Evolutionary conservation across 192 early-diverging fungal genomes (phyloP).

Genomic region (Podila horticola): DNA sequence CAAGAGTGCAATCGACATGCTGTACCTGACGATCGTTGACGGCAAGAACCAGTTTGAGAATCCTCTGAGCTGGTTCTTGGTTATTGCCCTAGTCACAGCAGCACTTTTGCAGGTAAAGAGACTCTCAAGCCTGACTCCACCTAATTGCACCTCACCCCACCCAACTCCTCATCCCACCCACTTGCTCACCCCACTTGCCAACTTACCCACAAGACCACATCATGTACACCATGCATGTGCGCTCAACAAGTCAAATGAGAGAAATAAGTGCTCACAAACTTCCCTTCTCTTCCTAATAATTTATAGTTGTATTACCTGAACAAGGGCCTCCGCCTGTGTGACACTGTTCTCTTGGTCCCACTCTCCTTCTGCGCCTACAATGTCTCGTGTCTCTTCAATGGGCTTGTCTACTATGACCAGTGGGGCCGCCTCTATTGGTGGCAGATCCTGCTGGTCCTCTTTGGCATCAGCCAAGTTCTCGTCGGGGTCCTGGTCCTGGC

Average conservation of each 20-base stretch:
- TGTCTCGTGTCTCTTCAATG: slow-evolving; percentile 77
- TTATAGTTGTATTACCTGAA: slow-evolving; percentile 80
- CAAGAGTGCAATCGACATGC: slow-evolving; percentile 79
- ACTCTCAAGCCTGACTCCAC: too few species aligned
- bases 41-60: slow-evolving; percentile 75
- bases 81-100: slow-evolving; percentile 62
- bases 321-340: slow-evolving; percentile 75
- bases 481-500: slow-evolving; percentile 75
- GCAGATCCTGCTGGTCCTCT: slow-evolving; percentile 72
- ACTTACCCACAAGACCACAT: too few species aligned
- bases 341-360: slow-evolving; percentile 79
- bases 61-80: slow-evolving; percentile 75
- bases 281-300: slow-evolving; percentile 24
- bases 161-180: too few species aligned
- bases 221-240: neutral
- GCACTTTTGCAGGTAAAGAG: slow-evolving; percentile 64
- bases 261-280: neutral
- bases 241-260: neutral
- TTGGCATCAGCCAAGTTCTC: slow-evolving; percentile 72
- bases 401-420: slow-evolving; percentile 84
- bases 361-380: slow-evolving; percentile 82
- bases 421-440: slow-evolving; percentile 65
- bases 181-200: too few species aligned
- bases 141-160: too few species aligned
- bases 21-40: slow-evolving; percentile 65